Conservation (phyloP, 805 yeast genomes). For the Saturnispora ahearnii region DNA sequence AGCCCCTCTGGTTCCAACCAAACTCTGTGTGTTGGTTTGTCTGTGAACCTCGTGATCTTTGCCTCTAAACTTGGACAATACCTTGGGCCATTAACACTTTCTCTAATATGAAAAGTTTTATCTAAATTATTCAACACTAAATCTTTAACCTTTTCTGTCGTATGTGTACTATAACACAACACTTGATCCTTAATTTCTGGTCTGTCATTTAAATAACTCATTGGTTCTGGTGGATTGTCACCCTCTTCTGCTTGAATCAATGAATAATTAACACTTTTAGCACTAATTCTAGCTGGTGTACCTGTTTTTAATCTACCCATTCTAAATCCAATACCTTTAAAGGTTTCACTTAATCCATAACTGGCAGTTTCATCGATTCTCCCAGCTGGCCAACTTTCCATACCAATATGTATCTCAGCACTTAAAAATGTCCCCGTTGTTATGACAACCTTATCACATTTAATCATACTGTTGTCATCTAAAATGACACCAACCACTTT, state of each 20-base stretch:
- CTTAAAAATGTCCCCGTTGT: slow-evolving; percentile 95
- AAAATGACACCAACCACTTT: slow-evolving; percentile 53
- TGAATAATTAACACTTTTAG: slow-evolving; percentile 59
- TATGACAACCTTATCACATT: slow-evolving; percentile 63
- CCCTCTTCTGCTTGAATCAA: slow-evolving; percentile 65
- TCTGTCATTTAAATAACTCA: slow-evolving; percentile 71
- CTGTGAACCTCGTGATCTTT: slow-evolving; percentile 71
- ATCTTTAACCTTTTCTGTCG: slow-evolving; percentile 68
- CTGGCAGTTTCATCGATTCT: slow-evolving; percentile 90
- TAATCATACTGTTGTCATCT: slow-evolving; percentile 53
- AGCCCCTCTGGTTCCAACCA: slow-evolving; percentile 98
- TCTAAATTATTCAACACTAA: slow-evolving; percentile 62
- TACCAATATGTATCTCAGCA: slow-evolving; percentile 91
- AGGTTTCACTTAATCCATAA: slow-evolving; percentile 75
- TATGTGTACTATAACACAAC: slow-evolving; percentile 66
- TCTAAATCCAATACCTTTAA: slow-evolving; percentile 66
- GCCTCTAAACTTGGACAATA: slow-evolving; percentile 97
- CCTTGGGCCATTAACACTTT: slow-evolving; percentile 92
- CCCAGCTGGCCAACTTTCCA: slow-evolving; percentile 76
- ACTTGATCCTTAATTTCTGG: slow-evolving; percentile 57
- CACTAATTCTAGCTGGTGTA: slow-evolving; percentile 85
- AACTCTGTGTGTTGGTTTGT: slow-evolving; percentile 65
- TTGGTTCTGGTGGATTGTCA: slow-evolving; percentile 79
- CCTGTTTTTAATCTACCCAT: slow-evolving; percentile 93
- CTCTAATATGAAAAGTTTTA: slow-evolving; percentile 82